These are phyloP conservation scores for Phylloporus sp. DNA, from an alignment of 768 basidiomycete genomes.

Conservation along the genomic window DNA sequence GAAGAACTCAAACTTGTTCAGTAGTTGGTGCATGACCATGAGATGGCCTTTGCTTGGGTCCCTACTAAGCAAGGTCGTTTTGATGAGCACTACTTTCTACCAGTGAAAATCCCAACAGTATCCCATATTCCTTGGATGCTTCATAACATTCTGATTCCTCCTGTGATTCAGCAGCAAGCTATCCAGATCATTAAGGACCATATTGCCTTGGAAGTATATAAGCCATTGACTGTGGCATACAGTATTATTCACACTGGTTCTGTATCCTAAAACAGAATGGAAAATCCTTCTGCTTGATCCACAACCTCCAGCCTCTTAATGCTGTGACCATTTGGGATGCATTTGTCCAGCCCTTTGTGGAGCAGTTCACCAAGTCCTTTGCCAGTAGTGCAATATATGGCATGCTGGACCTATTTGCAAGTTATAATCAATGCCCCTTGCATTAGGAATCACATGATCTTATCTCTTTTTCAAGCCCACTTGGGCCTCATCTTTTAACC, in stretches of 20 bases:
- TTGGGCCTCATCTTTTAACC: background rate
- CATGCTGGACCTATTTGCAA: background rate
- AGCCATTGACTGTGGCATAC: conserved; percentile 15
- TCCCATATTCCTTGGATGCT: too few species aligned
- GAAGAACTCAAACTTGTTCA: too few species aligned
- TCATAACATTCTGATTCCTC: too few species aligned
- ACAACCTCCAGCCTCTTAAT: conserved; percentile 1
- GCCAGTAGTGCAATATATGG: background rate
- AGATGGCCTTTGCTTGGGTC: too few species aligned
- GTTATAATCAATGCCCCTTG: background rate
- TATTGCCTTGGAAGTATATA: conserved; percentile 35
- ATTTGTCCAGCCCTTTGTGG: background rate
- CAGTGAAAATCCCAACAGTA: too few species aligned
- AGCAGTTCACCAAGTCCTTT: background rate
- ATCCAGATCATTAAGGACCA: conserved; percentile 30
- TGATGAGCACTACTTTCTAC: too few species aligned
- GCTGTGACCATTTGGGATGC: background rate
- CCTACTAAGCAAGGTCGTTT: too few species aligned
- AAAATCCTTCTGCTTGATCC: background rate
- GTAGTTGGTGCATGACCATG: too few species aligned
- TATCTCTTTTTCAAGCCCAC: background rate
- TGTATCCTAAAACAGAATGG: conserved; percentile 1
- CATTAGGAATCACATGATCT: background rate
- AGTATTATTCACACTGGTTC: background rate
- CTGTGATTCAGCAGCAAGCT: too few species aligned